These are phyloP conservation scores for Capsella bursapastoris DNA, from an alignment of 345 rosid species.

Conservation along the genomic window DNA sequence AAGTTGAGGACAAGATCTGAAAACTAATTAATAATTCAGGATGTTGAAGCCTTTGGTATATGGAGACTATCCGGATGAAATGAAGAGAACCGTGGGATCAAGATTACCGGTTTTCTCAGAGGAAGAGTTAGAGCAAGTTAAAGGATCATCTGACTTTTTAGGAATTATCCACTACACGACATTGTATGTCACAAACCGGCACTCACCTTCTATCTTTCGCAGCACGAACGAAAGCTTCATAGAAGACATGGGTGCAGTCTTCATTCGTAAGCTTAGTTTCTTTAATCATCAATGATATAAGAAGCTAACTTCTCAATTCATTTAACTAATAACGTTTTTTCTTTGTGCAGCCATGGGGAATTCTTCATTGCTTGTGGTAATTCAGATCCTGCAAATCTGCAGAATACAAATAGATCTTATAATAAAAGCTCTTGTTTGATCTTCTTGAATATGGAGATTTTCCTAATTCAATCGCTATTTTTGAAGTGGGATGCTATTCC, in stretches of 20 bases:
- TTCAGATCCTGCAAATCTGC: neutral
- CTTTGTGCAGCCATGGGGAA: neutral
- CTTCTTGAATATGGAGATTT: no score
- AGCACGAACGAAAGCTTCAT: neutral
- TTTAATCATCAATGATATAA: neutral
- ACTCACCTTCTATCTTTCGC: neutral
- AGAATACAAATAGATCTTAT: neutral
- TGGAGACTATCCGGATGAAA: neutral
- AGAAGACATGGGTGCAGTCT: neutral
- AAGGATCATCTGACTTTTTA: neutral
- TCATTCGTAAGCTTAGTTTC: neutral
- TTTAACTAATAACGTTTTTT: neutral
- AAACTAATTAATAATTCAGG: neutral
- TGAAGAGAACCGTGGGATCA: neutral
- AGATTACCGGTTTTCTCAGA: neutral
- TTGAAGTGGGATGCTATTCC: slow-evolving; percentile 49
- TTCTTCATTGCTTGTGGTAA: neutral
- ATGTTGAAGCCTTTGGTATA: neutral
- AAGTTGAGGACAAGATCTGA: neutral
- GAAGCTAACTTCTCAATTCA: neutral
- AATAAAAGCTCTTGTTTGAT: neutral
- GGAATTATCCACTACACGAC: neutral
- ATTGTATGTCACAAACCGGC: neutral
- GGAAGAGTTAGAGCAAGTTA: neutral
- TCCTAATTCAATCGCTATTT: neutral